These are phyloP conservation scores for Madurella mycetomatis DNA, from an alignment of 2,329 filamentous ascomycete species.

Conservation along the genomic window DNA sequence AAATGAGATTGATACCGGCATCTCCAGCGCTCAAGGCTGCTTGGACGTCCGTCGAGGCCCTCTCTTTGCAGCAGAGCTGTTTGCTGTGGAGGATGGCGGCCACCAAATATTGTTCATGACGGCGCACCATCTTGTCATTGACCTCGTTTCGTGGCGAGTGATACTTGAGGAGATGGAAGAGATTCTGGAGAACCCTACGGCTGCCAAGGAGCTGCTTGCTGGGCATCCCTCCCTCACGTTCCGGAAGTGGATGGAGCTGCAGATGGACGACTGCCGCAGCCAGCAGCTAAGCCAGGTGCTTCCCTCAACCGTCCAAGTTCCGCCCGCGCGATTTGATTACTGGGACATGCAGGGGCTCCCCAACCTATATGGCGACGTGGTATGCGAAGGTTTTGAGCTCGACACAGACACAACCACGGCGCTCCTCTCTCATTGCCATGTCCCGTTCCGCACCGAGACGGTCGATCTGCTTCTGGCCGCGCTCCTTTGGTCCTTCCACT, in stretches of 20 bases:
- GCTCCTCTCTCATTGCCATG: constrained; percentile 29
- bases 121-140: constrained; percentile 38
- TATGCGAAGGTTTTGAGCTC: constrained; percentile 36
- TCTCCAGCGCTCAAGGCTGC: constrained; percentile 27
- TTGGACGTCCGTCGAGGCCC: constrained; percentile 25
- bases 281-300: constrained; percentile 8
- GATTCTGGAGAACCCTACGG: constrained; percentile 26
- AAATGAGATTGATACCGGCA: constrained; percentile 10
- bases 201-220: not conserved
- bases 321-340: constrained; percentile 19
- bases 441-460: constrained; percentile 32
- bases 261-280: constrained; percentile 29
- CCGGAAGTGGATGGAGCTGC: constrained; percentile 35
- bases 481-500: constrained; percentile 32
- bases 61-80: constrained; percentile 25
- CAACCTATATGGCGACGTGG: constrained; percentile 26
- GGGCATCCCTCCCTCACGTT: constrained; percentile 30
- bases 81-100: constrained; percentile 16
- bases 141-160: constrained; percentile 44
- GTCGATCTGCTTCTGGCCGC: constrained; percentile 38
- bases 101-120: constrained; percentile 30
- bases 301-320: constrained; percentile 9
- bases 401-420: constrained; percentile 29
- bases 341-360: constrained; percentile 26
- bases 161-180: constrained; percentile 42